These are phyloP conservation scores for Solanum tacnaense DNA, from an alignment of 257 asterid genomes.

Conservation along the genomic window DNA sequence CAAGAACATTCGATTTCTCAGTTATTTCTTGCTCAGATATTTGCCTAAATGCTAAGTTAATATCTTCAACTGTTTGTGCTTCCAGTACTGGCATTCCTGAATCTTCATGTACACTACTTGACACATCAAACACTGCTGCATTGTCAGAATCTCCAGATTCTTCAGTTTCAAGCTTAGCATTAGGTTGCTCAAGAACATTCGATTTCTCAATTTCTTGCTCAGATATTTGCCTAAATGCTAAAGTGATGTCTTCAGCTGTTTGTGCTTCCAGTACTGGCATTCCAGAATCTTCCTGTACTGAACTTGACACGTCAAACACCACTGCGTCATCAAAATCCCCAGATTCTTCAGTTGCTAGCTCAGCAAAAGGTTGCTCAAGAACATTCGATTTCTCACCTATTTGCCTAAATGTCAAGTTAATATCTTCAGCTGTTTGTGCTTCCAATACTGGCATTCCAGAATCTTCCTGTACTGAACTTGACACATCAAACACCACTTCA, in stretches of 20 bases:
- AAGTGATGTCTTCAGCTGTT: constrained; percentile 11
- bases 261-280: constrained; percentile 24
- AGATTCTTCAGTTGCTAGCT: background rate
- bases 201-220: background rate
- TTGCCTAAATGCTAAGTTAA: background rate
- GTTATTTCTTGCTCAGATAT: background rate
- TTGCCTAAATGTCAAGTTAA: background rate
- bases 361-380: background rate
- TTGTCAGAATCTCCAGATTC: constrained; percentile 1
- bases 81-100: constrained; percentile 15
- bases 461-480: background rate
- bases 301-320: background rate
- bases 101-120: background rate
- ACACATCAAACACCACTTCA: background rate
- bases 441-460: background rate
- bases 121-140: background rate
- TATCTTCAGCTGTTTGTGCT: background rate
- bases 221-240: background rate
- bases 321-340: background rate
- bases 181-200: background rate
- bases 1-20: background rate
- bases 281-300: background rate
- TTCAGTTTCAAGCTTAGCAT: background rate
- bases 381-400: background rate
- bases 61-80: constrained; percentile 18